phyloP scores from a whole-genome alignment of 805 yeast species.

The Wickerhamomyces kurtzmanii region DNA sequence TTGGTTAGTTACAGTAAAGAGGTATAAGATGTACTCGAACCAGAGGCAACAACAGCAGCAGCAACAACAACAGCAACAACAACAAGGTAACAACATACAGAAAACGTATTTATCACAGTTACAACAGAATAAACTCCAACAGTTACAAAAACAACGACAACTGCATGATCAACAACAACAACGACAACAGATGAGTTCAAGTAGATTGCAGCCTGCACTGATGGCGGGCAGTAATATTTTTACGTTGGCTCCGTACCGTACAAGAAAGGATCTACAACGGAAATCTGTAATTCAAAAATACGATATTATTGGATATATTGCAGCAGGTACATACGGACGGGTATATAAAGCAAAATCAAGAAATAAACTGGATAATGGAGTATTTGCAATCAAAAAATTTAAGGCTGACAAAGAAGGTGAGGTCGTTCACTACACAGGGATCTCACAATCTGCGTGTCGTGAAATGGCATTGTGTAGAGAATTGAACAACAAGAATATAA shows the following conservation, averaged over 20 bases:
- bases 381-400: constrained; percentile 84
- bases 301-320: constrained; percentile 88
- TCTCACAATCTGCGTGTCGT: constrained; percentile 90
- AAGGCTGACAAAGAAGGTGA: constrained; percentile 92
- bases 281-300: constrained; percentile 75
- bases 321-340: constrained; percentile 96
- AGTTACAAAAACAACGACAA: constrained; percentile 10
- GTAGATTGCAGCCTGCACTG: constrained; percentile 26
- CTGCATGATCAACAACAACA: constrained; percentile 1
- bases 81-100: constrained; percentile 2
- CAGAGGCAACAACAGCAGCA: constrained; percentile 5
- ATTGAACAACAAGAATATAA: constrained; percentile 68
- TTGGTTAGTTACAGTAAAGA: too few species aligned
- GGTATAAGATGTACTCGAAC: background rate
- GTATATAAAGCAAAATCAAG: constrained; percentile 78
- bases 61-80: constrained; percentile 3
- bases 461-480: constrained; percentile 96
- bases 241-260: constrained; percentile 48
- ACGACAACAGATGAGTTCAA: background rate
- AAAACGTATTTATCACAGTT: constrained; percentile 4
- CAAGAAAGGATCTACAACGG: constrained; percentile 55
- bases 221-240: constrained; percentile 47
- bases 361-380: constrained; percentile 15
- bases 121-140: constrained; percentile 14
- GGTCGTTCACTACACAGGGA: constrained; percentile 82